phyloP scores from a whole-genome alignment of 768 basidiomycete species.

The Myochromella boudieri region DNA sequence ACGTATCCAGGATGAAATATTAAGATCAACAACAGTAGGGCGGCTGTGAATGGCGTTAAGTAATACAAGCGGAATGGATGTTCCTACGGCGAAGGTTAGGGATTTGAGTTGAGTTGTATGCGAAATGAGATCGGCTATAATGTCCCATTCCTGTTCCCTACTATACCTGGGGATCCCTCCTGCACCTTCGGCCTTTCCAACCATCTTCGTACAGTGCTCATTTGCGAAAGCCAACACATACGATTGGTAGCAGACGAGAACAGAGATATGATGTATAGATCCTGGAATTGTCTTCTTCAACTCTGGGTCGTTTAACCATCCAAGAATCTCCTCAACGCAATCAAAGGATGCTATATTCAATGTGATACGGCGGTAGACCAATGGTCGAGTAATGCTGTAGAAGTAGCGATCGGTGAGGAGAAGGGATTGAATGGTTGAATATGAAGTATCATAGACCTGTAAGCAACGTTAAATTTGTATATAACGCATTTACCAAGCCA shows the following conservation, averaged over 20 bases:
- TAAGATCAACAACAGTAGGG: background rate
- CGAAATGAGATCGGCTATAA: background rate
- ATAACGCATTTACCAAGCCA: background rate
- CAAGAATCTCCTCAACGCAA: background rate
- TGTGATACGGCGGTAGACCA: background rate
- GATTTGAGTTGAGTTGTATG: background rate
- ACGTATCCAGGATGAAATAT: background rate
- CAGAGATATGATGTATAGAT: background rate
- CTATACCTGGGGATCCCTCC: too few species aligned
- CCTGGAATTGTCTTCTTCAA: background rate
- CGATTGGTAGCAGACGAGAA: background rate
- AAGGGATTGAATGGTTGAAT: background rate
- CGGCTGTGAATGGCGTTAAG: background rate
- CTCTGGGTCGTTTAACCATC: background rate
- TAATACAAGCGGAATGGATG: background rate
- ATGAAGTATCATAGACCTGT: background rate
- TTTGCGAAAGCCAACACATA: background rate
- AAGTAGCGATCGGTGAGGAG: background rate
- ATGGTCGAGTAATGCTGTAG: background rate
- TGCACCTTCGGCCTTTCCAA: background rate
- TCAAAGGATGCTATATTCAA: background rate
- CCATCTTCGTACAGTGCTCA: background rate
- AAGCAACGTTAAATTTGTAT: background rate
- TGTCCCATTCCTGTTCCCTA: background rate
- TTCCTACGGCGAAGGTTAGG: background rate